Evolutionary conservation across 1,139 yeast genomes (phyloP).

Genomic region (Starmera stellimalicola): DNA sequence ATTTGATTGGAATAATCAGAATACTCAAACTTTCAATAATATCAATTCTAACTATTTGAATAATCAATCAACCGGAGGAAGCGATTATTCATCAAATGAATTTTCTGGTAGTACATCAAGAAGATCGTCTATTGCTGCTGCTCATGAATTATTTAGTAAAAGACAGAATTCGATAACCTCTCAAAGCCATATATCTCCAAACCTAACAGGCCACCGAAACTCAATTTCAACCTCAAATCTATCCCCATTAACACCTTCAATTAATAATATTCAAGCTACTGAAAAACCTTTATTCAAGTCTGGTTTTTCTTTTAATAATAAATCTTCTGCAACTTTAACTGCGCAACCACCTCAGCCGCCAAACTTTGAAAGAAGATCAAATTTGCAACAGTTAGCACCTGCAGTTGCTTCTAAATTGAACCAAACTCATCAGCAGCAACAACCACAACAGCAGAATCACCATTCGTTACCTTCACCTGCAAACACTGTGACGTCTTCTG

Average conservation of each 20-base stretch:
- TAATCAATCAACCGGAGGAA: neutral
- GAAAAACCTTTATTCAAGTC: constrained; percentile 9
- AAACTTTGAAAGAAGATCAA: too few species aligned
- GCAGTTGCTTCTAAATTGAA: neutral
- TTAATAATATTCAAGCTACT: neutral
- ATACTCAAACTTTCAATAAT: constrained; percentile 4
- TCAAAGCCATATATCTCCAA: constrained; percentile 15
- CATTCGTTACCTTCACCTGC: too few species aligned
- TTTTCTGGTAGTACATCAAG: constrained; percentile 13
- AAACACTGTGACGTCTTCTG: too few species aligned
- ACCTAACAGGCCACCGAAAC: constrained; percentile 13
- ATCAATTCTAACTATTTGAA: too few species aligned
- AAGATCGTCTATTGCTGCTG: constrained; percentile 18
- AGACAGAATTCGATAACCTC: constrained; percentile 14
- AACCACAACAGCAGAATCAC: too few species aligned
- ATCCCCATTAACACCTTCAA: constrained; percentile 10
- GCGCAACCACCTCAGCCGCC: constrained; percentile 7
- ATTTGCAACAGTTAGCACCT: neutral
- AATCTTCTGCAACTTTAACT: constrained; percentile 9
- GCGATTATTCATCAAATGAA: constrained; percentile 1
- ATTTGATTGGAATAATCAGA: constrained; percentile 9
- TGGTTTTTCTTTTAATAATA: constrained; percentile 10
- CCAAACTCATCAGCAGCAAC: neutral
- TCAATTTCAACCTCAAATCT: constrained; percentile 8
- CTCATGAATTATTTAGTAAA: constrained; percentile 15